A percentile compares a stretch with the other conserved stretches of the same genome.
These are phyloP conservation scores for Ganoderma meredithae DNA, from an alignment of 1,284 basidiomycete genomes.

Conservation along the genomic window DNA sequence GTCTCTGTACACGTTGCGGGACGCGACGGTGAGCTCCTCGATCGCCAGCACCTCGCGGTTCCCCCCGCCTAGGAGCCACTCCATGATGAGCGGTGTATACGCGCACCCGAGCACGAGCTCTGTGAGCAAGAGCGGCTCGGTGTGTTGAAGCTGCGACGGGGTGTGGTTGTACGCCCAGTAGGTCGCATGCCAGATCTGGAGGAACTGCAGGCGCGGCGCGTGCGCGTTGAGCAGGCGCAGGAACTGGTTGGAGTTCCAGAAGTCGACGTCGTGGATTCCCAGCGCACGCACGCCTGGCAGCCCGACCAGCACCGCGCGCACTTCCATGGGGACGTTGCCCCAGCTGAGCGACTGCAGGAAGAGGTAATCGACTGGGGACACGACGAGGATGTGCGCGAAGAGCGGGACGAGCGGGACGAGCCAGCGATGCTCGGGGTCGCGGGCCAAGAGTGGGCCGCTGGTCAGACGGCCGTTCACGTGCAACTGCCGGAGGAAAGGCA, in stretches of 20 bases:
- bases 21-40: slow-evolving; percentile 15
- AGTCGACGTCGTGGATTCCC: slow-evolving; percentile 14
- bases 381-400: not conserved
- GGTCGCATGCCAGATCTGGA: slow-evolving; percentile 5
- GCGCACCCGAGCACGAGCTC: slow-evolving; percentile 15
- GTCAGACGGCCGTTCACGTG: slow-evolving; percentile 12
- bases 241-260: slow-evolving; percentile 25
- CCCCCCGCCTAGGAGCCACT: slow-evolving; percentile 18
- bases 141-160: slow-evolving; percentile 13
- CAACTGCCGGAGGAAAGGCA: slow-evolving; percentile 18
- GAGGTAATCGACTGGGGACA: slow-evolving; percentile 16
- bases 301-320: slow-evolving; percentile 10
- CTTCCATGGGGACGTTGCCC: slow-evolving; percentile 9
- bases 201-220: slow-evolving; percentile 15
- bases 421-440: slow-evolving; percentile 13
- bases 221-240: slow-evolving; percentile 20
- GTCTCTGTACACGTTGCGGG: slow-evolving; percentile 19
- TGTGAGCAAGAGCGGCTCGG: slow-evolving; percentile 21
- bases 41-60: slow-evolving; percentile 13
- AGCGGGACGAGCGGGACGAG: slow-evolving; percentile 12
- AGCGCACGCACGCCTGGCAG: slow-evolving; percentile 16
- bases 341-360: slow-evolving; percentile 20
- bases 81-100: slow-evolving; percentile 20
- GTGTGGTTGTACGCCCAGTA: slow-evolving; percentile 14
- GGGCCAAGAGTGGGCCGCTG: not conserved